phyloP scores from a whole-genome alignment of 2,329 filamentous ascomycete genomes.

The Mycogone perniciosa region DNA sequence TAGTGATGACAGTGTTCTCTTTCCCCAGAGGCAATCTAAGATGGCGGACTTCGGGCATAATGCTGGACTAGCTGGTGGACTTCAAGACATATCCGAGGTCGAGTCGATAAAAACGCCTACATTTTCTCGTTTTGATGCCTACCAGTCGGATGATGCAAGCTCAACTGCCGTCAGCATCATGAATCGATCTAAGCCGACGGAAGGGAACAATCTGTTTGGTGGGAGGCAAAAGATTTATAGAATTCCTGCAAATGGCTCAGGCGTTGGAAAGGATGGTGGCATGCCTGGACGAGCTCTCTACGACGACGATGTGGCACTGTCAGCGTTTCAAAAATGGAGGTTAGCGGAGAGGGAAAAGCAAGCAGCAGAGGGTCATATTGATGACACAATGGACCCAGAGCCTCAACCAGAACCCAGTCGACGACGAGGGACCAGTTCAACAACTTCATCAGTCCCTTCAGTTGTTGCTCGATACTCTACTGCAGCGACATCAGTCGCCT shows the following conservation, averaged over 20 bases:
- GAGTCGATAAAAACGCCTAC: constrained; percentile 66
- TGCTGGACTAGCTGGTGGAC: too few relatives aligned
- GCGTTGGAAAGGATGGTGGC: constrained; percentile 37
- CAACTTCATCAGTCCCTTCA: constrained; percentile 63
- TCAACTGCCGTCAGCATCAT: constrained; percentile 66
- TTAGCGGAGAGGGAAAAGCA: constrained; percentile 53
- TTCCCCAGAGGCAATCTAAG: constrained; percentile 72
- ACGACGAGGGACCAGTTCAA: constrained; percentile 82
- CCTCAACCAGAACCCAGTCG: constrained; percentile 59
- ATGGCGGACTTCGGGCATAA: constrained; percentile 61
- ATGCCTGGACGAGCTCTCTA: constrained; percentile 70
- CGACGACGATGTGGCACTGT: constrained; percentile 77
- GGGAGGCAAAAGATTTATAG: constrained; percentile 95
- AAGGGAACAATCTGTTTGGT: constrained; percentile 90
- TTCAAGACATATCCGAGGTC: constrained; percentile 86
- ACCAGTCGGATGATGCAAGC: constrained; percentile 64
- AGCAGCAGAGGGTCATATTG: constrained; percentile 33
- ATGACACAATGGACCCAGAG: constrained; percentile 35
- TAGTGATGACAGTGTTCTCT: constrained; percentile 88
- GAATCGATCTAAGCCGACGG: constrained; percentile 71
- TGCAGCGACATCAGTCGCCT: constrained; percentile 74
- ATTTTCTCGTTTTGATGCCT: constrained; percentile 58
- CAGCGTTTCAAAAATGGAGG: constrained; percentile 74
- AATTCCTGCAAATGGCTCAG: constrained; percentile 51
- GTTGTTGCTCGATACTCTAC: constrained; percentile 67